Percentiles rank a stretch among this genome's conserved stretches.
Evolutionary conservation across 2,329 filamentous ascomycete species (phyloP).

Genomic region (Fusarium drepaniforme): DNA sequence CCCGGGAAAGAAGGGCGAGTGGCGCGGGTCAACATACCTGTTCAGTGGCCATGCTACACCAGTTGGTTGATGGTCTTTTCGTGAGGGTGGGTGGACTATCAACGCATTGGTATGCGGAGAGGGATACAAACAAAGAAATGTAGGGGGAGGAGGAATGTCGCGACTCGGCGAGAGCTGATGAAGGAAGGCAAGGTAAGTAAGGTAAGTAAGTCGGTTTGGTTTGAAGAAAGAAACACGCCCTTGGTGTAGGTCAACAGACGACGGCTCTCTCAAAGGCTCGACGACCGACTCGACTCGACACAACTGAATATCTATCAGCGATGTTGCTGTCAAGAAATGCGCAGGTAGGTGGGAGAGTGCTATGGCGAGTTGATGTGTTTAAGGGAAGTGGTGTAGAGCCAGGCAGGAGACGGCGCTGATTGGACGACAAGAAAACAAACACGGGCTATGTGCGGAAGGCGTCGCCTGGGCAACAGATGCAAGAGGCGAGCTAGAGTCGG

Average conservation of each 20-base stretch:
- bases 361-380: constrained; percentile 48
- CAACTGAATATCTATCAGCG: constrained; percentile 31
- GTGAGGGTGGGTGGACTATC: constrained; percentile 42
- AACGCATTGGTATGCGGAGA: constrained; percentile 50
- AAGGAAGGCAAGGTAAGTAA: constrained; percentile 40
- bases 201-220: constrained; percentile 35
- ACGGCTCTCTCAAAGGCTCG: constrained; percentile 42
- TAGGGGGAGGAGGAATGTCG: constrained; percentile 46
- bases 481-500: constrained; percentile 33
- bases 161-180: constrained; percentile 26
- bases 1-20: constrained; percentile 23
- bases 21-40: constrained; percentile 49
- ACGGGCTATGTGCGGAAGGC: constrained; percentile 23
- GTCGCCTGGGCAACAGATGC: constrained; percentile 45
- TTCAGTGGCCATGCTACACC: constrained; percentile 53
- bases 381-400: constrained; percentile 44
- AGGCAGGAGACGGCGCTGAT: constrained; percentile 39
- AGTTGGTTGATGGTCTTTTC: constrained; percentile 35
- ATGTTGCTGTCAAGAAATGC: constrained; percentile 44
- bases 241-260: constrained; percentile 34
- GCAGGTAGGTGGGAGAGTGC: constrained; percentile 35
- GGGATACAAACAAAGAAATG: constrained; percentile 38
- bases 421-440: constrained; percentile 51
- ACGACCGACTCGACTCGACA: constrained; percentile 33
- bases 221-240: constrained; percentile 42